A percentile compares a stretch with the other conserved stretches of the same genome.
These are phyloP conservation scores for Athelia sp. DNA, from an alignment of 1,284 basidiomycete genomes.

Conservation along the genomic window DNA sequence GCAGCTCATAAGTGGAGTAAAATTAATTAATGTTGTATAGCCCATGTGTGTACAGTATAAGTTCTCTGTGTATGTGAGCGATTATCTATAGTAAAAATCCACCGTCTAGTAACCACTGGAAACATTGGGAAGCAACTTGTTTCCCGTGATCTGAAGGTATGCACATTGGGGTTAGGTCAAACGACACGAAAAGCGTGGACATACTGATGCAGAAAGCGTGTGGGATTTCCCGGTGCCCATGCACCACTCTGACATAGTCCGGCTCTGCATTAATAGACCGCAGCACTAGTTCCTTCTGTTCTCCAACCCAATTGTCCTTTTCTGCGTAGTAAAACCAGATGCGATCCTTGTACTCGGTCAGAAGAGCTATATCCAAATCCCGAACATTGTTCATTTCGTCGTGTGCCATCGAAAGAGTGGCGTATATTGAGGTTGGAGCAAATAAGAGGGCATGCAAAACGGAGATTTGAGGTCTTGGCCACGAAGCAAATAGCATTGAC, in stretches of 20 bases:
- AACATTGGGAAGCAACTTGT: slow-evolving; percentile 41
- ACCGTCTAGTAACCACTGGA: slow-evolving; percentile 37
- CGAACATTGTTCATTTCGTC: slow-evolving; percentile 57
- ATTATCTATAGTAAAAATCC: background rate
- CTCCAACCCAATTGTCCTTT: slow-evolving; percentile 56
- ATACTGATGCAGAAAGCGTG: slow-evolving; percentile 65
- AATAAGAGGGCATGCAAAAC: slow-evolving; percentile 42
- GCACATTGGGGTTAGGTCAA: too few relatives aligned
- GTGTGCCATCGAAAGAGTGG: slow-evolving; percentile 50
- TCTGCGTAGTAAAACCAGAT: slow-evolving; percentile 53
- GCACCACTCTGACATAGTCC: slow-evolving; percentile 32
- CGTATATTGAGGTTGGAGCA: slow-evolving; percentile 41
- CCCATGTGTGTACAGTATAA: too few relatives aligned
- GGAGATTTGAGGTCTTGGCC: slow-evolving; percentile 42
- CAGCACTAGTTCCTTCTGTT: slow-evolving; percentile 38
- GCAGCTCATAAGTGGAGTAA: too few relatives aligned
- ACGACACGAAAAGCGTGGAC: slow-evolving; percentile 46
- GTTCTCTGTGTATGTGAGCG: too few relatives aligned
- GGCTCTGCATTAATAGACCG: slow-evolving; percentile 27
- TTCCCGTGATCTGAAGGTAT: slow-evolving; percentile 41
- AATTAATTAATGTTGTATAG: too few relatives aligned
- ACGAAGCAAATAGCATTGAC: slow-evolving; percentile 23
- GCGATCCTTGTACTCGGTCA: slow-evolving; percentile 31
- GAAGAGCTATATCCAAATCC: slow-evolving; percentile 37
- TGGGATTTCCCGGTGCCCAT: slow-evolving; percentile 41